Percentiles rank a stretch among this genome's conserved stretches.
phyloP scores from a whole-genome alignment of 23 red algal genomes.

The Pyropia haitanensis region DNA sequence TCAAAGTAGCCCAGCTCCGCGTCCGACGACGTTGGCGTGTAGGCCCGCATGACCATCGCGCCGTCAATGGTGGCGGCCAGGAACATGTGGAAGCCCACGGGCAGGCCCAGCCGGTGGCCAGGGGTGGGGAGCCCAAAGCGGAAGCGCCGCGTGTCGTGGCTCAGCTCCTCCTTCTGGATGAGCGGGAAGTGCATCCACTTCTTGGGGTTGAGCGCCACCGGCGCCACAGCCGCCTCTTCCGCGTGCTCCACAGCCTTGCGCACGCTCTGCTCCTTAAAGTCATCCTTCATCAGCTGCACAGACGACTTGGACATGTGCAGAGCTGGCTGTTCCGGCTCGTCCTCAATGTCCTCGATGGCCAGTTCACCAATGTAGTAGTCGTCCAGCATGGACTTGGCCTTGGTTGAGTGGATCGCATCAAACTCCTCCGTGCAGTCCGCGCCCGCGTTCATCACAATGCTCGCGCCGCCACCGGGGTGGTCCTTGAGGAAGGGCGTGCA shows the following conservation, averaged over 20 bases:
- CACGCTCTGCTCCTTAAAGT: slow-evolving; percentile 24
- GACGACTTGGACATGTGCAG: slow-evolving; percentile 60
- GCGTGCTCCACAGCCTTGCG: neutral
- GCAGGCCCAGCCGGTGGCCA: slow-evolving; percentile 60
- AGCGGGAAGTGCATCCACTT: slow-evolving; percentile 62
- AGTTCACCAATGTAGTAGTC: slow-evolving; percentile 87
- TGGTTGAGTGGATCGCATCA: slow-evolving; percentile 77
- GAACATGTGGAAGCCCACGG: slow-evolving; percentile 88
- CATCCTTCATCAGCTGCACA: slow-evolving; percentile 55
- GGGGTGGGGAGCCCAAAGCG: slow-evolving; percentile 66
- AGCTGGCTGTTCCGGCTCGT: neutral
- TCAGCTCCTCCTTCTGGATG: slow-evolving; percentile 53
- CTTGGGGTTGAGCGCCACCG: slow-evolving; percentile 57
- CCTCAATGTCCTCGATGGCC: slow-evolving; percentile 3
- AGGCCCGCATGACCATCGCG: slow-evolving; percentile 81
- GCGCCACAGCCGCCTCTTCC: slow-evolving; percentile 2
- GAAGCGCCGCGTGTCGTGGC: slow-evolving; percentile 61
- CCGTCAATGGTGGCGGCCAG: slow-evolving; percentile 56
- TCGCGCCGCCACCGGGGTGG: slow-evolving; percentile 83
- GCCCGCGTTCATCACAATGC: slow-evolving; percentile 89
- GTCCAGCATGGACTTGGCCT: slow-evolving; percentile 64
- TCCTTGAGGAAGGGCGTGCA: slow-evolving; percentile 87
- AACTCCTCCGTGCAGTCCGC: slow-evolving; percentile 82
- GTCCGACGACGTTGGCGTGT: slow-evolving; percentile 80
- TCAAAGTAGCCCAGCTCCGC: slow-evolving; percentile 63